A percentile compares a stretch with the other conserved stretches of the same genome.
Conservation (phyloP, 139 green algal genomes). For the Zygnema cylindricum region DNA sequence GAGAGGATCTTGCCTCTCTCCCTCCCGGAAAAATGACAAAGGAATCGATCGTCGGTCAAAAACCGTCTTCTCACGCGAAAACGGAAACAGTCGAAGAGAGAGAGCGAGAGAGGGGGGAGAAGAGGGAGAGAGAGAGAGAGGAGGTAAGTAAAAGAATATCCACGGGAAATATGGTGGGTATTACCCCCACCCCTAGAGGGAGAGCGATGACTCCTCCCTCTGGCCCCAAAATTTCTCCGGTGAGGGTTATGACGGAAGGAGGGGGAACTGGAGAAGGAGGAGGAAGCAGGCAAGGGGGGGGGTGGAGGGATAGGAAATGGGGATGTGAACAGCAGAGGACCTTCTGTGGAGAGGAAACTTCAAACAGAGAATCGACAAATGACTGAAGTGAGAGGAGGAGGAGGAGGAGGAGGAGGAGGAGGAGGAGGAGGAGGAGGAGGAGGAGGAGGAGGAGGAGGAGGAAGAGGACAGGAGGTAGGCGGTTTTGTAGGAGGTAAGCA, state of each 20-base stretch:
- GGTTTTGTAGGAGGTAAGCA: not conserved
- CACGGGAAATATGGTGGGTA: not conserved
- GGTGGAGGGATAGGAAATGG: not conserved
- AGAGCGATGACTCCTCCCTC: not conserved
- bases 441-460: not conserved
- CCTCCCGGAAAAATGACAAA: not conserved
- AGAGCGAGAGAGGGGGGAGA: constrained; percentile 6
- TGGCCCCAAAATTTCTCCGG: not conserved
- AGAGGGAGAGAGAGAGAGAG: constrained; percentile 6
- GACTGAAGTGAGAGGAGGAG: not conserved
- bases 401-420: not conserved
- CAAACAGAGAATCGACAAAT: not conserved
- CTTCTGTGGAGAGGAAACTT: constrained; percentile 7
- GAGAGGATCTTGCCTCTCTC: constrained; percentile 20
- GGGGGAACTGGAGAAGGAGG: not conserved
- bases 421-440: not conserved
- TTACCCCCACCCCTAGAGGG: not conserved
- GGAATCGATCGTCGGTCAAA: not conserved
- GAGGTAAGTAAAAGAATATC: not conserved
- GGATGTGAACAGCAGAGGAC: not conserved
- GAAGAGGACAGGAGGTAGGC: not conserved
- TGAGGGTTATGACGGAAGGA: not conserved
- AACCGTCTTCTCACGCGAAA: not conserved
- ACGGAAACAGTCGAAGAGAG: constrained; percentile 9
- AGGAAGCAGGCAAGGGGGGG: constrained; percentile 3